Base-by-base conservation (phyloP, 768 basidiomycete species). In the Leccinellum luteum region DNA sequence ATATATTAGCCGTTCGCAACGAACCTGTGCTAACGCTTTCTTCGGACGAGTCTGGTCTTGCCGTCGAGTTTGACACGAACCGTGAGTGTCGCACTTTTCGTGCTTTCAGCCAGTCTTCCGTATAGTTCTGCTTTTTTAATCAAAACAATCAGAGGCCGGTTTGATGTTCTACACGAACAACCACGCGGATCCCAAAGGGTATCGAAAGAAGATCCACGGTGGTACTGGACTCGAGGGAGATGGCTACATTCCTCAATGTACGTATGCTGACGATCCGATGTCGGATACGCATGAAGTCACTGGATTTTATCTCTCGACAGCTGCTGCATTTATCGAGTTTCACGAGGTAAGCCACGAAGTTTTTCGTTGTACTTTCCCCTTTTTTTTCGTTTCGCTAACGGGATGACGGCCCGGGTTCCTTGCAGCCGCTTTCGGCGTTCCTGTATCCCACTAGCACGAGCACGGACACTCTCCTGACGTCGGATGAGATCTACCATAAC, bases 161-260 rank as follows among this genome's bases (percentile, higher is more conserved):
- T 79, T 88, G 35, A 89, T 90, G 81, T 85, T 89, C 63, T 90
- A 90, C 67, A 80, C 86, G 3, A 84, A 85, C 66, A 82, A 80
- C 50, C 72, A 81, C 54, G 74, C 84, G 14, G 71, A 78, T 49
- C 69, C 76, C 17, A 67, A 72, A 17, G 78, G 76, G 15, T 81
- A 83, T 31, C 78, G 85, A 47, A 90, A 90, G 77, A 82, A 80
- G 69, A 86, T 89, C 34, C 89, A 92, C 64, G 88, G 89, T 17
- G 88, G 89, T 3, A 83, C 81, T n/a, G 87, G 87, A 23, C 71
- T 74, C 19, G 71, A 67, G 49, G 82, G 82, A 1, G 82, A 85
- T 56, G 82, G 85, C 6, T 90, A 90, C 66, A 73, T 75, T 32
- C 75, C 81, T 15, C 79, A 78, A 53, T 79, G 87, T 87, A 71